Evolutionary conservation across 805 yeast genomes (phyloP).

Genomic region (Lipomyces sp.): DNA sequence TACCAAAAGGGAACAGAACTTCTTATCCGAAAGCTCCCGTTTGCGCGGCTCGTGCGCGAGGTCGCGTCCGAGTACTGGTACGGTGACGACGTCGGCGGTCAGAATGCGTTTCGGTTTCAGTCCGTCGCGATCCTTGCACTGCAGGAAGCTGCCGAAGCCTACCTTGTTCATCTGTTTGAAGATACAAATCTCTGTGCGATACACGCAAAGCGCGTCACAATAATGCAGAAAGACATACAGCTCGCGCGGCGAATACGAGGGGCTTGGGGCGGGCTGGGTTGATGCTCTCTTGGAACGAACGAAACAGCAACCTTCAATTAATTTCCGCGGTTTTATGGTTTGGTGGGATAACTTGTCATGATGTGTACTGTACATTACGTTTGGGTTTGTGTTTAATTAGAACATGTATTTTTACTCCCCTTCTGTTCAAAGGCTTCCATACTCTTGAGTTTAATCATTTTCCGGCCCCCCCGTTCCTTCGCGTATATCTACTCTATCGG

Average conservation of each 20-base stretch:
- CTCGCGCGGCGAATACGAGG: slow-evolving; percentile 98
- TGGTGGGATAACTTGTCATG: not conserved
- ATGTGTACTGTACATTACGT: not conserved
- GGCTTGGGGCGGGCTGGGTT: slow-evolving; percentile 40
- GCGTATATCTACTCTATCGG: no score
- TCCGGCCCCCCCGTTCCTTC: no score
- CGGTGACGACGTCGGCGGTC: slow-evolving; percentile 17
- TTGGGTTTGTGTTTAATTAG: not conserved
- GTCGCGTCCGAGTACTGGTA: slow-evolving; percentile 79
- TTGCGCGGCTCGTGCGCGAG: slow-evolving; percentile 95
- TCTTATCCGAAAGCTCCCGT: slow-evolving; percentile 92
- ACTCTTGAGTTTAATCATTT: no score
- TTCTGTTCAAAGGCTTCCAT: not conserved
- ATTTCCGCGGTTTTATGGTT: not conserved
- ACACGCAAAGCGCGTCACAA: slow-evolving; percentile 98
- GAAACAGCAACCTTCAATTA: no score
- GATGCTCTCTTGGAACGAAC: no score
- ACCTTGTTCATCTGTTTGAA: slow-evolving; percentile 91
- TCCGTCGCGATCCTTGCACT: slow-evolving; percentile 96
- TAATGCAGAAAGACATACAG: slow-evolving; percentile 97
- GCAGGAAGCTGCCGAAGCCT: slow-evolving; percentile 98
- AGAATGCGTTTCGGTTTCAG: slow-evolving; percentile 81
- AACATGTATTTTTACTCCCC: no score
- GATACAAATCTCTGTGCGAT: slow-evolving; percentile 98
- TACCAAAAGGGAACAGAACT: slow-evolving; percentile 95